A percentile compares a stretch with the other conserved stretches of the same genome.
Conservation (phyloP, 129 eudicot genomes). For the Arctium lappa region DNA sequence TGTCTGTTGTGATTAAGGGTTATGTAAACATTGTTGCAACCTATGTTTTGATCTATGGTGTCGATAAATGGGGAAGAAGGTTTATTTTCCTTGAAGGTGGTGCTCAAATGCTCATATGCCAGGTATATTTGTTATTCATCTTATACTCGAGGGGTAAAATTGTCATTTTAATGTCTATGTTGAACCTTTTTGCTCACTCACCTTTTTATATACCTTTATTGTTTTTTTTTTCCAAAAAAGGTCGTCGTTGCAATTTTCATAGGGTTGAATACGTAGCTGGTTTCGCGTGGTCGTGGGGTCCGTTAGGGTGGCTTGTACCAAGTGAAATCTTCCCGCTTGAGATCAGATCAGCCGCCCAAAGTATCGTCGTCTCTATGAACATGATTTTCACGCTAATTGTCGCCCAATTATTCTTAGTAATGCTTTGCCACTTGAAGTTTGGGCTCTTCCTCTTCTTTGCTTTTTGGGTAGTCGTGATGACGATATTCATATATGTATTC, state of each 20-base stretch:
- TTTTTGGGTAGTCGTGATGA: constrained; percentile 30
- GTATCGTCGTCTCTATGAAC: constrained; percentile 31
- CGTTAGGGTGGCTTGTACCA: constrained; percentile 39
- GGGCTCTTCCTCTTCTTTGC: constrained; percentile 33
- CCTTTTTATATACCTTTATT: neutral
- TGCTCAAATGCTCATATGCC: constrained; percentile 31
- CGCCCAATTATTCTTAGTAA: constrained; percentile 26
- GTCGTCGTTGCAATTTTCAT: constrained; percentile 14
- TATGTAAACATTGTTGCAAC: constrained; percentile 27
- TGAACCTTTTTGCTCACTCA: neutral
- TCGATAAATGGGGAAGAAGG: constrained; percentile 33
- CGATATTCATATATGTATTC: constrained; percentile 21
- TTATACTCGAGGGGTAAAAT: neutral
- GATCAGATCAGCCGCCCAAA: constrained; percentile 40
- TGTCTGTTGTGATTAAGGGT: constrained; percentile 40
- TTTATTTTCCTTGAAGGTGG: constrained; percentile 38
- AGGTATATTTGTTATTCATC: neutral
- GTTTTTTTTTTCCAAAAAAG: neutral
- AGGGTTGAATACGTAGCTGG: constrained; percentile 27
- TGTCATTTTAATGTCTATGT: neutral
- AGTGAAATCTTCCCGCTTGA: constrained; percentile 41
- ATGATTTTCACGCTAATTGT: constrained; percentile 34
- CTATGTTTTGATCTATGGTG: constrained; percentile 24
- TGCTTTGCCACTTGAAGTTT: constrained; percentile 39
- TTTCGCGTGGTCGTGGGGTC: constrained; percentile 45